Percentiles rank a stretch among this genome's conserved stretches.
phyloP scores from a whole-genome alignment of 1,139 yeast species.

The Ogataea hybrid region DNA sequence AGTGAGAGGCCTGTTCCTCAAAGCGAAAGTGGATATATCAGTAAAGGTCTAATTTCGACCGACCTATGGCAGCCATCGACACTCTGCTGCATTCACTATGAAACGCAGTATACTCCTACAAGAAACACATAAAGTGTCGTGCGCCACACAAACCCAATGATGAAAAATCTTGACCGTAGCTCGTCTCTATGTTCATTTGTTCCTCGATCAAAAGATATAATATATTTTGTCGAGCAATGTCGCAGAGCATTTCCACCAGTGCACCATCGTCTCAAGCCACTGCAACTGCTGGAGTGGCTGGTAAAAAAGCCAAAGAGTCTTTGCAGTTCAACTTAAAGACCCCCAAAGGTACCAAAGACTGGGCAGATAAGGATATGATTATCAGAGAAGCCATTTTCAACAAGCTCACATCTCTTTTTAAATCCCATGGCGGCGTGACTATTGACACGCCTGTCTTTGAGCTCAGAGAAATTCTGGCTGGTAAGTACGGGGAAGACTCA shows the following conservation, averaged over 20 bases:
- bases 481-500: slow-evolving; percentile 97
- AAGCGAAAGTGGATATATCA: too few species aligned
- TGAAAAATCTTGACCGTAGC: slow-evolving; percentile 4
- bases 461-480: slow-evolving; percentile 89
- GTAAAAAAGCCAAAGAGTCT: slow-evolving; percentile 21
- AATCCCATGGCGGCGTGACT: slow-evolving; percentile 96
- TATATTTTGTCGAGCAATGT: slow-evolving; percentile 9
- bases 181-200: slow-evolving; percentile 7
- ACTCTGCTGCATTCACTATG: too few species aligned
- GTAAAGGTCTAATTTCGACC: too few species aligned
- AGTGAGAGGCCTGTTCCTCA: too few species aligned
- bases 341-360: slow-evolving; percentile 97
- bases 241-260: slow-evolving; percentile 10
- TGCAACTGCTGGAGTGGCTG: slow-evolving; percentile 3
- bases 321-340: slow-evolving; percentile 69
- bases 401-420: slow-evolving; percentile 70
- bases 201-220: slow-evolving; percentile 10
- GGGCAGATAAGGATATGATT: slow-evolving; percentile 98
- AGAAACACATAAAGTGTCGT: neutral
- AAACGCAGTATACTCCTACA: neutral
- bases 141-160: slow-evolving; percentile 4
- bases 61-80: too few species aligned
- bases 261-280: slow-evolving; percentile 9
- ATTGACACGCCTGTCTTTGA: slow-evolving; percentile 98
- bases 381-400: slow-evolving; percentile 84